phyloP scores from a whole-genome alignment of 2,329 filamentous ascomycete genomes.

The Talaromyces islandicus region DNA sequence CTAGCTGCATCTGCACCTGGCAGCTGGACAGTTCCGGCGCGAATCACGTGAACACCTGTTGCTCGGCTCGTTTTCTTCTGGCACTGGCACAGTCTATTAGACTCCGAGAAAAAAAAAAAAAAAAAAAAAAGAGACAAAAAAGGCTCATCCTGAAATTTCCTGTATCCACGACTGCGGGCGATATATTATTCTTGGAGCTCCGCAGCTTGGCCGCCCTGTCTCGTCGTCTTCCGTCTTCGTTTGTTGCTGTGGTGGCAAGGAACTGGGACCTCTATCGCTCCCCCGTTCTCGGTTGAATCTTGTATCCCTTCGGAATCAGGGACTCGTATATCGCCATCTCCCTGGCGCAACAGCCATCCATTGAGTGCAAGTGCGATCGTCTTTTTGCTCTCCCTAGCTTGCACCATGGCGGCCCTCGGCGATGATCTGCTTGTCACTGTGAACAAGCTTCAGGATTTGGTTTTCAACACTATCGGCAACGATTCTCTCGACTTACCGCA shows the following conservation, averaged over 20 bases:
- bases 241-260: background rate
- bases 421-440: conserved; percentile 93
- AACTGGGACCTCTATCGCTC: background rate
- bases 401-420: conserved; percentile 82
- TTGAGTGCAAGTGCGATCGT: background rate
- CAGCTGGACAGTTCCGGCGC: background rate
- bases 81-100: background rate
- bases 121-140: no score
- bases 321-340: background rate
- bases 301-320: background rate
- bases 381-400: background rate
- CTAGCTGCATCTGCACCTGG: background rate
- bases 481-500: conserved; percentile 96
- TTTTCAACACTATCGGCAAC: conserved; percentile 99
- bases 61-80: background rate
- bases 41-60: background rate
- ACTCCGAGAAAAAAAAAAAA: background rate
- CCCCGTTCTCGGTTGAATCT: background rate
- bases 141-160: background rate
- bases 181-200: background rate
- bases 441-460: conserved; percentile 96
- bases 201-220: background rate
- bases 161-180: background rate
- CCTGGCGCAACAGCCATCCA: background rate
- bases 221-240: background rate